Percentiles rank a stretch among this genome's conserved stretches.
phyloP scores from a whole-genome alignment of 2,329 filamentous ascomycete species.

The Alternaria ventricosa region DNA sequence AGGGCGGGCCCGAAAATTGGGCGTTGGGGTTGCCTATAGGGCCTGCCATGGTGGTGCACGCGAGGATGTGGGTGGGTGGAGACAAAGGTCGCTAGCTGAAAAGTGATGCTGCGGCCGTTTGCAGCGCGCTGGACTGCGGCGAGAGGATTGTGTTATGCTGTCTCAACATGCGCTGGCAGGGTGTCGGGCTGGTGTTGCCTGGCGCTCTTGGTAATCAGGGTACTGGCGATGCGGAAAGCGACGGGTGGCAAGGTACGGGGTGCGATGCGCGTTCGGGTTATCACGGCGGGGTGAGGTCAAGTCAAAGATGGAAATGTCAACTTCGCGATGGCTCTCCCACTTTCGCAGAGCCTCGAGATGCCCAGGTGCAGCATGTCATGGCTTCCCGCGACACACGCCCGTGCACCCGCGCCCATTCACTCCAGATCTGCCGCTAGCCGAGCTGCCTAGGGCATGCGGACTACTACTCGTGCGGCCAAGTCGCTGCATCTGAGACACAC shows the following conservation, averaged over 20 bases:
- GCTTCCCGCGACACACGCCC: conserved; percentile 2
- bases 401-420: conserved; percentile 14
- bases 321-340: neutral
- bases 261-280: neutral
- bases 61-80: conserved; percentile 1
- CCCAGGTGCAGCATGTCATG: conserved; percentile 1
- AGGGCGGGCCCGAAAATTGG: conserved; percentile 41
- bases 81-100: neutral
- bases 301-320: neutral
- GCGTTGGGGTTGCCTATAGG: conserved; percentile 30
- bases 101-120: neutral
- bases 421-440: conserved; percentile 17
- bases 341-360: conserved; percentile 7
- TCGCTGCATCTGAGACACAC: conserved; percentile 12
- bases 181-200: conserved; percentile 21
- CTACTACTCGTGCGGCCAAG: conserved; percentile 12
- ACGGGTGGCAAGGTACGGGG: neutral
- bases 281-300: neutral
- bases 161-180: conserved; percentile 1
- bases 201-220: conserved; percentile 1
- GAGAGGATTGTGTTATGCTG: neutral
- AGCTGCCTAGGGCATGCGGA: conserved; percentile 12
- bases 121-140: neutral
- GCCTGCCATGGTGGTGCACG: conserved; percentile 40
- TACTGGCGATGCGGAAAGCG: neutral